Conservation (phyloP, 2,329 filamentous ascomycete genomes). For the Exophiala mesophila region DNA sequence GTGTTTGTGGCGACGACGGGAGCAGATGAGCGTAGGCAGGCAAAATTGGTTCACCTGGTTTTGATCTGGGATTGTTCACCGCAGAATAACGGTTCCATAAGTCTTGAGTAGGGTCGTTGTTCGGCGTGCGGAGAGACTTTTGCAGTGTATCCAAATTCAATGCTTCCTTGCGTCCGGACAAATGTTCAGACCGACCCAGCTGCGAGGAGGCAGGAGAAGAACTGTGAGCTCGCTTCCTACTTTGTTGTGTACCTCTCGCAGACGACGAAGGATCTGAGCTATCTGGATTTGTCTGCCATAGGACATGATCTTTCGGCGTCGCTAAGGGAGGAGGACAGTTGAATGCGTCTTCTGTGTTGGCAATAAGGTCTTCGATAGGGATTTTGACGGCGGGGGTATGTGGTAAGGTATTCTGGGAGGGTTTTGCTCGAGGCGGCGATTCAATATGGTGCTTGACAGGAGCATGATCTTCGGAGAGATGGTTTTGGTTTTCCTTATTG, state of each 20-base stretch:
- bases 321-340: slow-evolving; percentile 44
- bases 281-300: slow-evolving; percentile 50
- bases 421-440: background rate
- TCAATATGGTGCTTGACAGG: background rate
- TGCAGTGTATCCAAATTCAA: slow-evolving; percentile 58
- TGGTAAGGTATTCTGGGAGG: slow-evolving; percentile 34
- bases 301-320: slow-evolving; percentile 58
- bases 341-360: slow-evolving; percentile 54
- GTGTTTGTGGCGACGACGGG: slow-evolving; percentile 66
- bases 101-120: slow-evolving; percentile 67
- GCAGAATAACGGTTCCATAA: slow-evolving; percentile 72
- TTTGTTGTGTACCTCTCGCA: slow-evolving; percentile 43
- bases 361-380: slow-evolving; percentile 57
- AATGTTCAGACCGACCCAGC: slow-evolving; percentile 35
- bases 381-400: slow-evolving; percentile 57
- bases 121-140: slow-evolving; percentile 59
- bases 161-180: slow-evolving; percentile 37
- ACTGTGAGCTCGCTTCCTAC: slow-evolving; percentile 65
- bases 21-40: slow-evolving; percentile 61
- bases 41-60: slow-evolving; percentile 46
- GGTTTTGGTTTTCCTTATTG: slow-evolving; percentile 23
- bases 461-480: background rate
- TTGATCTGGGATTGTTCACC: slow-evolving; percentile 42
- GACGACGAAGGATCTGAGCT: slow-evolving; percentile 42
- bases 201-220: slow-evolving; percentile 69